phyloP scores from a whole-genome alignment of 1,139 yeast species.

The Wickerhamomyces sp. region DNA sequence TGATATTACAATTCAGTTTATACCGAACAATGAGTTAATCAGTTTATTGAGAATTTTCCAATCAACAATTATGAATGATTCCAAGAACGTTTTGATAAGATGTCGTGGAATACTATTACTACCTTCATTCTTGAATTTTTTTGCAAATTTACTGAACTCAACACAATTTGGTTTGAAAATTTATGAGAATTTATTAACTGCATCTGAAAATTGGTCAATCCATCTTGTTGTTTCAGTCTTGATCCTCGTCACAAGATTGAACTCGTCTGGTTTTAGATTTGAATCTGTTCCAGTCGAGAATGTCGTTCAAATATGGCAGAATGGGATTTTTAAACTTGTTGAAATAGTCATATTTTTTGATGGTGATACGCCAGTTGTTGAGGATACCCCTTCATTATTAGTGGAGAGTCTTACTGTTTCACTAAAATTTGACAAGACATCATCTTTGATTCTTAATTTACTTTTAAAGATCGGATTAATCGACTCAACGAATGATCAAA shows the following conservation, averaged over 20 bases:
- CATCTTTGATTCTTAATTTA: constrained; percentile 44
- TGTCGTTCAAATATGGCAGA: constrained; percentile 27
- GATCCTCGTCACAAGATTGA: constrained; percentile 50
- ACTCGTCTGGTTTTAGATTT: constrained; percentile 44
- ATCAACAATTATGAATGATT: constrained; percentile 8
- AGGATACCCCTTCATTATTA: constrained; percentile 73
- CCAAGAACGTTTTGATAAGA: constrained; percentile 24
- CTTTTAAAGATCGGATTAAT: constrained; percentile 62
- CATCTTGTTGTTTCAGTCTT: constrained; percentile 37
- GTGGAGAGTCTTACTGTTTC: constrained; percentile 65
- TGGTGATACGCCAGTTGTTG: constrained; percentile 70
- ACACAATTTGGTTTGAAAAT: constrained; percentile 35
- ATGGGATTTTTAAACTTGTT: constrained; percentile 33
- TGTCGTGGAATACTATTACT: constrained; percentile 44
- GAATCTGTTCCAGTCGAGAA: constrained; percentile 21
- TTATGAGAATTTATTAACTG: constrained; percentile 32
- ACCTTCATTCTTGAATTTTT: constrained; percentile 56
- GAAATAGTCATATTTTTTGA: constrained; percentile 41
- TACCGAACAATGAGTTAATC: constrained; percentile 5
- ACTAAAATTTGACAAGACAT: constrained; percentile 37
- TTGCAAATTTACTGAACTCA: constrained; percentile 31
- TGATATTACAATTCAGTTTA: constrained; percentile 1
- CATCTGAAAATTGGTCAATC: constrained; percentile 21
- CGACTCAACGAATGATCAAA: constrained; percentile 71
- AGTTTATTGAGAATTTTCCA: constrained; percentile 9